Evolutionary conservation across 2,329 filamentous ascomycete genomes (phyloP), one percentile per base, ranked within the genome.

Genomic region (Trichocomaceae sp.): DNA sequence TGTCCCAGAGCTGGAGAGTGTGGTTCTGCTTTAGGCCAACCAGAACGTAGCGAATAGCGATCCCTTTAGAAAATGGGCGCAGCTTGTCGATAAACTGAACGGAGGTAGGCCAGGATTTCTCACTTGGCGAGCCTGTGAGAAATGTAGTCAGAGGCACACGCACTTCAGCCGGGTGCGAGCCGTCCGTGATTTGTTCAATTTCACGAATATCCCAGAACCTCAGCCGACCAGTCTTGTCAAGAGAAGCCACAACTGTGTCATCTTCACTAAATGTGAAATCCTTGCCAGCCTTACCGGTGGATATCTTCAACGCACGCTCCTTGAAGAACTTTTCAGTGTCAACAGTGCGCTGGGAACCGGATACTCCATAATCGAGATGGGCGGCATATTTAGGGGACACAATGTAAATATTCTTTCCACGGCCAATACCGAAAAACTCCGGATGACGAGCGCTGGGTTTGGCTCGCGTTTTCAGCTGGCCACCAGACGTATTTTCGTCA

Each of bases 21-120:
- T 99, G 93, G 73, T 99, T 99, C 72, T 99, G 93, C 77, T 97
- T 96, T 83, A 97, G 90, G 64, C 93, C 93, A 59, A 99, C 89
- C 69, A 99, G 86, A 77, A 99, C 86, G 76, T 99, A 99, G 58
- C 93, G 85, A 59, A 96, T 79, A 47, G 95, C 91, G 66, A 88
- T 87, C 57, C 88, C 86, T 75, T 93, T 96, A 75, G 86, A 83
- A 73, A 95, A 96, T 46, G 93, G 90, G 59, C 91, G 88, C 72
- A 91, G 84, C 79, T 97, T 99, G 75, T 99, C 93, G 63, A 99
- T 84, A 72, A 99, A 87, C 69, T 96, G 82, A 56, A 99, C 89
- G 22, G 93, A 97, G 2, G 92, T 97, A 6, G 95, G 92, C 85
- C 91, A 96, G 4, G 91, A 91, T 77, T 97, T 96, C 70, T 96